Base-by-base conservation (phyloP, 2,329 filamentous ascomycete species). In the Aspergillus felis region DNA sequence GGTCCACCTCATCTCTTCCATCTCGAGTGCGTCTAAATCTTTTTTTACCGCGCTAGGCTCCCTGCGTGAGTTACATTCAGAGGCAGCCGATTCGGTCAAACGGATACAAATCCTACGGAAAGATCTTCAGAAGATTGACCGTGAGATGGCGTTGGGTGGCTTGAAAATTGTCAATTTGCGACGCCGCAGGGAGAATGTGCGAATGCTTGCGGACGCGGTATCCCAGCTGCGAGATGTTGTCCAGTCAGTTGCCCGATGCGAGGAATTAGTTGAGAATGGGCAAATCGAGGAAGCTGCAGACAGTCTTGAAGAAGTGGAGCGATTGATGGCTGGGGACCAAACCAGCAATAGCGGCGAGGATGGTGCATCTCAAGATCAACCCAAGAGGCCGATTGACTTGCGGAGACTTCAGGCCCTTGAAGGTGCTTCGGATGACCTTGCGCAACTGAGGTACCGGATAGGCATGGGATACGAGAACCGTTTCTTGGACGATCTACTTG, bases 41-140 rank as follows among this genome's bases (percentile, higher is more conserved):
- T 99, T 99, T 74, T 99, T 99, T 68, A 92, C 92, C 0, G 94
- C 94, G 0, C 79, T 99, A 0, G 93, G 94, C 0, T 96, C 92
- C 0, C 79, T 99, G 35, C 89, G 91, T 63, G 91, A 97, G 70
- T 79, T 99, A 10, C 93, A 99, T 71, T 88, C 88, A 0, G 94
- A 99, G 74, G 92, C 94, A 6, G 89, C 92, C 10, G 90, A 95
- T 57, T 97, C 93, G 2, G 92, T 99, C 1, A 82, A 88, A 8
- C 87, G 90, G 60, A 99, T 99, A 58, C 91, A 92, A 69, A 81
- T 83, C 0, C 73, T 99, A 44, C 83, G 94, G 57, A 84, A 86
- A 65, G 93, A 97, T 68, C 78, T 99, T 0, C 82, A 87, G 57
- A 86, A 85, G 42, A 81, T 99, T 5, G 94, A 99, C 69, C 82